Percentiles rank a stretch among this genome's conserved stretches.
These are phyloP conservation scores for Didymella pinodella DNA, from an alignment of 2,329 filamentous ascomycete species.

Conservation along the genomic window DNA sequence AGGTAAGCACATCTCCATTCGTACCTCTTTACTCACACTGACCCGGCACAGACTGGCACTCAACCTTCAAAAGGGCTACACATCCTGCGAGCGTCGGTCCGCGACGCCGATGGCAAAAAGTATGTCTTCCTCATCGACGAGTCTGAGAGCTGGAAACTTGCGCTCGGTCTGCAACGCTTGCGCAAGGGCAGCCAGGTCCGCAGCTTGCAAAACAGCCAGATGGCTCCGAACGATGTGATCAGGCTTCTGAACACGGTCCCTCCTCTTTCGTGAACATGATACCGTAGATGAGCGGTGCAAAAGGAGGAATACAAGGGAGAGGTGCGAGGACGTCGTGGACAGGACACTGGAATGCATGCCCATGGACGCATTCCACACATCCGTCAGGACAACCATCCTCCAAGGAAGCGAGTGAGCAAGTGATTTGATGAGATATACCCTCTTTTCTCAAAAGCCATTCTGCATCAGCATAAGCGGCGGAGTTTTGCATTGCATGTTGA, in stretches of 20 bases:
- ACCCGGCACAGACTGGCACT: slow-evolving; percentile 51
- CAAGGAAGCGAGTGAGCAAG: slow-evolving; percentile 8
- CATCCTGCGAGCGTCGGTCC: slow-evolving; percentile 64
- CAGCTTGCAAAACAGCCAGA: slow-evolving; percentile 60
- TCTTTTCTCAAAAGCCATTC: slow-evolving; percentile 18
- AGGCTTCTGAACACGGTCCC: slow-evolving; percentile 48
- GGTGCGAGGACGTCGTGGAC: neutral
- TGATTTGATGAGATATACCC: slow-evolving; percentile 24
- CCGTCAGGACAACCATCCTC: slow-evolving; percentile 7
- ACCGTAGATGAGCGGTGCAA: neutral
- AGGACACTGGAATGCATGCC: neutral
- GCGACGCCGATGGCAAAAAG: slow-evolving; percentile 67
- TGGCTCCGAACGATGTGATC: slow-evolving; percentile 57
- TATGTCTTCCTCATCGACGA: slow-evolving; percentile 69
- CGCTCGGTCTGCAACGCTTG: slow-evolving; percentile 64
- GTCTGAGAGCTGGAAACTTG: slow-evolving; percentile 69
- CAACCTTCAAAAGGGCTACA: slow-evolving; percentile 57
- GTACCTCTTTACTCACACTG: slow-evolving; percentile 16
- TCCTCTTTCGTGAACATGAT: slow-evolving; percentile 25
- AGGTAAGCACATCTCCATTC: slow-evolving; percentile 54
- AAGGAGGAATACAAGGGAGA: neutral
- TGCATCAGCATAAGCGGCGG: slow-evolving; percentile 24
- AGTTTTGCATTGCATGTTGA: slow-evolving; percentile 19
- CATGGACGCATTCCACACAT: slow-evolving; percentile 10
- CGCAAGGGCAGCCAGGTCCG: slow-evolving; percentile 64